These are phyloP conservation scores for Ceriops decandra DNA, from an alignment of 345 rosid genomes.

Conservation along the genomic window DNA sequence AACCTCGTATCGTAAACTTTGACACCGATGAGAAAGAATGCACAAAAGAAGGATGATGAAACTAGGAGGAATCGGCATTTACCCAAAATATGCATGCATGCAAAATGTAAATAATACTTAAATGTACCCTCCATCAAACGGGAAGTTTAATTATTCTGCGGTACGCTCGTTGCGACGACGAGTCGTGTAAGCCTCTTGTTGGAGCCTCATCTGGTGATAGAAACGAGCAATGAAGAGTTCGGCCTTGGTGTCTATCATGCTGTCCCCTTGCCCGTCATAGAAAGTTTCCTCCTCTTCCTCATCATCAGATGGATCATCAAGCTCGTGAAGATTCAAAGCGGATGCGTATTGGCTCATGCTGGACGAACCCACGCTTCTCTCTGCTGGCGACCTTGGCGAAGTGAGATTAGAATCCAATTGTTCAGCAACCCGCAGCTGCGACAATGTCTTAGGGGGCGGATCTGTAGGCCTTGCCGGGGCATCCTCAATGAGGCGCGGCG, in stretches of 20 bases:
- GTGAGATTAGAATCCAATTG: conserved; percentile 7
- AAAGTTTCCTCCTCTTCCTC: conserved; percentile 15
- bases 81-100: too few species aligned
- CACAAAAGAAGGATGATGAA: too few species aligned
- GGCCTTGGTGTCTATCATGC: conserved; percentile 70
- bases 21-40: too few species aligned
- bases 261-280: conserved; percentile 32
- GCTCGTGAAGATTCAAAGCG: conserved; percentile 41
- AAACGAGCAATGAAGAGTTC: conserved; percentile 61
- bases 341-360: conserved; percentile 46
- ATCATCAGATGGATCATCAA: conserved; percentile 21
- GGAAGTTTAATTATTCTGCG: too few species aligned
- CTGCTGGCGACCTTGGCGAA: conserved; percentile 21
- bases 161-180: neutral
- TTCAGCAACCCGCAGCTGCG: neutral
- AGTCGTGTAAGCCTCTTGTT: conserved; percentile 11
- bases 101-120: too few species aligned
- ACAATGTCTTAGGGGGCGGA: neutral
- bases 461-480: neutral
- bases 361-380: neutral
- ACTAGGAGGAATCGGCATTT: too few species aligned
- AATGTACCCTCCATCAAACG: too few species aligned
- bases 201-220: conserved; percentile 55
- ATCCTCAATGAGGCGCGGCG: conserved; percentile 7
- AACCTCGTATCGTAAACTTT: too few species aligned